A percentile compares a stretch with the other conserved stretches of the same genome.
Evolutionary conservation across 2,329 filamentous ascomycete species (phyloP).

Genomic region (Aspergillus ochraceoroseus): DNA sequence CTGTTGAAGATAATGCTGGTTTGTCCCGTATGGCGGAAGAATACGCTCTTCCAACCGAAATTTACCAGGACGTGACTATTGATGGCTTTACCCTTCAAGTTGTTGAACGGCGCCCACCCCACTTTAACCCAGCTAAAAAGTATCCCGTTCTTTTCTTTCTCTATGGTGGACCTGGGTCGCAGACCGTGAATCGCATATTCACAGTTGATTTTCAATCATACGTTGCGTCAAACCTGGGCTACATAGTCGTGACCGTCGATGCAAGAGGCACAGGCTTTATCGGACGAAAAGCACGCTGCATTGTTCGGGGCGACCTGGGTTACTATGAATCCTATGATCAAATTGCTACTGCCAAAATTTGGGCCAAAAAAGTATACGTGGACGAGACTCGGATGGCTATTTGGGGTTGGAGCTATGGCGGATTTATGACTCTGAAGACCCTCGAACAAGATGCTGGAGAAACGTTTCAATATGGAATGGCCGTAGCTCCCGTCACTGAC

Average conservation of each 20-base stretch:
- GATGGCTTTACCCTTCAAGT: constrained; percentile 68
- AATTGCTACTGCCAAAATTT: constrained; percentile 81
- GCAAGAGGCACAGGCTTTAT: constrained; percentile 88
- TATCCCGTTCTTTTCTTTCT: constrained; percentile 95
- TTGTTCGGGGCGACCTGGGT: constrained; percentile 78
- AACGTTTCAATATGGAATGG: constrained; percentile 96
- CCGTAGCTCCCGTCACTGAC: constrained; percentile 96
- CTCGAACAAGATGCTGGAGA: constrained; percentile 82
- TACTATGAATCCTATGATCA: constrained; percentile 83
- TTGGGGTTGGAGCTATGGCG: constrained; percentile 98
- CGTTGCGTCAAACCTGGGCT: constrained; percentile 76
- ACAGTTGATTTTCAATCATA: constrained; percentile 85
- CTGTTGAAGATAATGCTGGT: constrained; percentile 70
- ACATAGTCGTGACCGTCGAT: constrained; percentile 92
- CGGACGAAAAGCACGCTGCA: constrained; percentile 75
- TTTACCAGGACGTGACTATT: constrained; percentile 80
- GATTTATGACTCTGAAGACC: constrained; percentile 91
- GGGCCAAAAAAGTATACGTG: constrained; percentile 74
- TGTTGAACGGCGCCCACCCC: constrained; percentile 80
- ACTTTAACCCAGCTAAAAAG: constrained; percentile 76
- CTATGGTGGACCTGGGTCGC: constrained; percentile 92
- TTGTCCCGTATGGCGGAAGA: constrained; percentile 65
- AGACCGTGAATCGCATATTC: constrained; percentile 77
- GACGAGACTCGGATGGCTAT: constrained; percentile 79
- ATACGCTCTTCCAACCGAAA: constrained; percentile 74